phyloP scores from a whole-genome alignment of 2,329 filamentous ascomycete species.

The Anthostomella pinea region DNA sequence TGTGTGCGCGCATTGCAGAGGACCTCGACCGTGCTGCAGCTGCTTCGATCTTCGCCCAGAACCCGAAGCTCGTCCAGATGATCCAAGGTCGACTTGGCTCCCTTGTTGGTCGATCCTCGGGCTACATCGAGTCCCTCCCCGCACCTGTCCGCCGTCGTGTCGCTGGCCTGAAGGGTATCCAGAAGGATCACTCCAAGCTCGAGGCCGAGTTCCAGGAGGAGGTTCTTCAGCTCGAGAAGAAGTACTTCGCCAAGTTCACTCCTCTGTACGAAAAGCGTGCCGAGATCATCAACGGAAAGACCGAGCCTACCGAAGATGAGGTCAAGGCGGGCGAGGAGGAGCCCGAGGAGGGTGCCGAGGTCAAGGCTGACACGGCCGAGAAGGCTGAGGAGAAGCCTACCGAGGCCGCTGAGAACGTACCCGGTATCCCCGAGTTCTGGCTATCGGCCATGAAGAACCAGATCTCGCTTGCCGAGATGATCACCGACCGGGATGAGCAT shows the following conservation, averaged over 20 bases:
- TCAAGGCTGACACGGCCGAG: slow-evolving; percentile 51
- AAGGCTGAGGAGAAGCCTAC: slow-evolving; percentile 55
- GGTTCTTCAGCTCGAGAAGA: slow-evolving; percentile 97
- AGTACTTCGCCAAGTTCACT: slow-evolving; percentile 98
- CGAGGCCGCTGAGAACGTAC: slow-evolving; percentile 50
- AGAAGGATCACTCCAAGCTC: slow-evolving; percentile 97
- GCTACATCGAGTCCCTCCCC: slow-evolving; percentile 96
- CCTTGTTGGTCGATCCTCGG: slow-evolving; percentile 91
- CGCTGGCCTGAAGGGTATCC: slow-evolving; percentile 92
- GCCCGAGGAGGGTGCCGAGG: slow-evolving; percentile 58
- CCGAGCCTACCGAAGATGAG: slow-evolving; percentile 84
- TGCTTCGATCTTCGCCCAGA: slow-evolving; percentile 90
- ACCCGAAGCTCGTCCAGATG: slow-evolving; percentile 92
- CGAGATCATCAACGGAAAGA: slow-evolving; percentile 82
- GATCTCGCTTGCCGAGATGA: slow-evolving; percentile 94
- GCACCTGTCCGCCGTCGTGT: slow-evolving; percentile 87
- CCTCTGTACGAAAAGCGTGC: slow-evolving; percentile 95
- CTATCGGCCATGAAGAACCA: slow-evolving; percentile 99
- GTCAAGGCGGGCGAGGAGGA: slow-evolving; percentile 81
- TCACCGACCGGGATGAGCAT: slow-evolving; percentile 94
- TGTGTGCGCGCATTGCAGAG: slow-evolving; percentile 56
- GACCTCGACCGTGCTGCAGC: slow-evolving; percentile 83
- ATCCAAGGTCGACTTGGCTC: slow-evolving; percentile 95
- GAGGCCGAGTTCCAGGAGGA: slow-evolving; percentile 99
- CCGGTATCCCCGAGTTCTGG: slow-evolving; percentile 98